Base-by-base conservation (phyloP, 768 basidiomycete species). In the Russula emetica region DNA sequence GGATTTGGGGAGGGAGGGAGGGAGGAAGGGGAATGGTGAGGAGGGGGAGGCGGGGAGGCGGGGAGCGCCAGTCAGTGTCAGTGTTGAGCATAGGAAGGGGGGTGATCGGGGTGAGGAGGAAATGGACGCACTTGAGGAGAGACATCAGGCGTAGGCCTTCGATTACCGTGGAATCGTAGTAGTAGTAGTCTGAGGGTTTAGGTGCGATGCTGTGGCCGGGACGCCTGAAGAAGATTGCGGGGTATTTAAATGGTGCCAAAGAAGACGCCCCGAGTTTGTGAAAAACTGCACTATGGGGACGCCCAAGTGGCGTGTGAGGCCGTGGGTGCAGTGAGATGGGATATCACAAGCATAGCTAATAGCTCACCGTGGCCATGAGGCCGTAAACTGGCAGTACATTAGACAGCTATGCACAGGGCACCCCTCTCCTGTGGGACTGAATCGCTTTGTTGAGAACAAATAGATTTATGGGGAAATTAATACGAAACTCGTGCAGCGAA, bases 61-160 rank as follows among this genome's bases (percentile, higher is more conserved):
- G 10, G 8, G 13, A 52, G 16, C 22, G 14, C 16, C 38, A 2
- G 38, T 40, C 38, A 40, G 38, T 6, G 16, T 40, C 38, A 18
- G 24, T 6, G 56, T 47, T 32, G 28, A 45, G 42, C 16, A 2
- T 30, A 30, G 18, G n/a, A 56, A 24, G 18, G 26, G 6, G 9
- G 13, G 36, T 36, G 44, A 42, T 5, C 14, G 20, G 42, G 61
- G 32, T 8, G 32, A 34, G 42, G 65, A 34, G 20, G 32, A 28
- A 42, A 50, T 44, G 20, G 32, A 59, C 60, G 53, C 54, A 58
- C 63, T 64, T 65, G 45, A 61, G 62, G n/a, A 26, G 38, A 47
- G 59, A 55, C 58, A 60, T 67, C 5, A 67, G 26, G 3, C 49
- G 59, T 10, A 66, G 50, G 18, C 66, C 65, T 53, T 67, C 58